Evolutionary conservation across 1,139 yeast genomes (phyloP), one percentile per base, ranked within the genome.

Genomic region (Scheffersomyces quercinus): DNA sequence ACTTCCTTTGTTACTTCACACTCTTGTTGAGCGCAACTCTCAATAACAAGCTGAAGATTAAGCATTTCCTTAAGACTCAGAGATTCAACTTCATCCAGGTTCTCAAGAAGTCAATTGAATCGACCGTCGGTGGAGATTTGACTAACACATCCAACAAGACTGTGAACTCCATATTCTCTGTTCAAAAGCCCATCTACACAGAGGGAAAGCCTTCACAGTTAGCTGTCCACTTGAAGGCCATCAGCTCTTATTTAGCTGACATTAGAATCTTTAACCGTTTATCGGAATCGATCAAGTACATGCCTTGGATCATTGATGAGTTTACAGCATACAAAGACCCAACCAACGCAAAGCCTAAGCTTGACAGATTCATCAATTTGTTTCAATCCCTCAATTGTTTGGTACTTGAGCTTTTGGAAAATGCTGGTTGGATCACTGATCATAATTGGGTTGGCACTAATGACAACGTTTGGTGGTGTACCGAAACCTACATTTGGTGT

Each of bases 381-480:
- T 52, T 66, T 28, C 79, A 74, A 53, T 62, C 79, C 2, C 47
- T 74, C 44, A 73, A 73, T 47, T 73, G 79, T 49, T 61, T 73
- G 39, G 61, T 70, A 3, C 64, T 74, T 49, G 84, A 80, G 55
- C 64, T 79, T 5, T 60, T 79, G 36, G 85, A 80, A 52, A 79
- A 79, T 44, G 73, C 75, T n/a, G 84, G 83, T 2, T 80, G 82
- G 79, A 62, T 76, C 35, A 73, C 79, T 2, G 83, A 78, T 39
- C 83, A 79, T 54, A 68, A 75, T 49, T 79, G 82, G 80, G 65
- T 78, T 2, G 70, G 73, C 6, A 77, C 81, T 15, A 51, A 56
- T 31, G 77, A 75, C 49, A 67, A 75, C 53, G 52, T 54, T 42
- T 68, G 64, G 53, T 74, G 78, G 79, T 67, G 74, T 49, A 57